Percentiles rank a stretch among this genome's conserved stretches.
Conservation (phyloP, 2,329 filamentous ascomycete genomes). For the Blastomyces percursus region DNA sequence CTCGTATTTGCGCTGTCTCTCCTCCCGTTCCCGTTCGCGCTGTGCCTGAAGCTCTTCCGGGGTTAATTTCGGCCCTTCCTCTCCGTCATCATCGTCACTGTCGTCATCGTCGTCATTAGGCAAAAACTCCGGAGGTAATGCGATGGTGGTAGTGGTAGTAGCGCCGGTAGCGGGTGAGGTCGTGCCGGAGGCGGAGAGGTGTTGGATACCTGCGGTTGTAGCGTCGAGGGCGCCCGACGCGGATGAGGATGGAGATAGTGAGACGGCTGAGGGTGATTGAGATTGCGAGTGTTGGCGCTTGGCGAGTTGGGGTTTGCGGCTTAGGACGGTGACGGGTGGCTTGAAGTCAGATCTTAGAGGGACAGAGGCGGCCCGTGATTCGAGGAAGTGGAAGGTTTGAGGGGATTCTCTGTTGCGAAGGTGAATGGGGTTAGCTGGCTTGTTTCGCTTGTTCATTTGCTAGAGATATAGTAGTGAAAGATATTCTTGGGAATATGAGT, state of each 20-base stretch:
- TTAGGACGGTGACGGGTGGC: slow-evolving; percentile 71
- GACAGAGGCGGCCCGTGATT: slow-evolving; percentile 49
- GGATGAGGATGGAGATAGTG: background rate
- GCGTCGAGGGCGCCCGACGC: slow-evolving; percentile 34
- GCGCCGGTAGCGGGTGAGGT: background rate
- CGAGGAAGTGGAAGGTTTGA: slow-evolving; percentile 63
- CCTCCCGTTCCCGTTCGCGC: slow-evolving; percentile 57
- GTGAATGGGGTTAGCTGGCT: background rate
- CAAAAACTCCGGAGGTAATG: background rate
- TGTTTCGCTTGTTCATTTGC: background rate
- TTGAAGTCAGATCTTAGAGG: slow-evolving; percentile 65
- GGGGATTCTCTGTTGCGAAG: slow-evolving; percentile 52
- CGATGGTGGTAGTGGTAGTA: background rate
- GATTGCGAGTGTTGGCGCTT: slow-evolving; percentile 35
- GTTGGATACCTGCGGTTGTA: slow-evolving; percentile 34
- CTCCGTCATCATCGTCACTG: slow-evolving; percentile 53
- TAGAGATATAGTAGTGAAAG: background rate
- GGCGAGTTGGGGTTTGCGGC: slow-evolving; percentile 63
- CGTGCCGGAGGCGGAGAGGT: slow-evolving; percentile 31
- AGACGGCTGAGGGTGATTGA: slow-evolving; percentile 25
- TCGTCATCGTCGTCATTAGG: slow-evolving; percentile 27
- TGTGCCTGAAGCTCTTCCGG: slow-evolving; percentile 70
- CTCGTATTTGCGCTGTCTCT: slow-evolving; percentile 83
- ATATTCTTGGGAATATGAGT: background rate
- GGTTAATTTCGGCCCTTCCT: slow-evolving; percentile 51